Base-by-base conservation (phyloP, 257 asterid species). In the Nicotiana tomentosiformis region DNA sequence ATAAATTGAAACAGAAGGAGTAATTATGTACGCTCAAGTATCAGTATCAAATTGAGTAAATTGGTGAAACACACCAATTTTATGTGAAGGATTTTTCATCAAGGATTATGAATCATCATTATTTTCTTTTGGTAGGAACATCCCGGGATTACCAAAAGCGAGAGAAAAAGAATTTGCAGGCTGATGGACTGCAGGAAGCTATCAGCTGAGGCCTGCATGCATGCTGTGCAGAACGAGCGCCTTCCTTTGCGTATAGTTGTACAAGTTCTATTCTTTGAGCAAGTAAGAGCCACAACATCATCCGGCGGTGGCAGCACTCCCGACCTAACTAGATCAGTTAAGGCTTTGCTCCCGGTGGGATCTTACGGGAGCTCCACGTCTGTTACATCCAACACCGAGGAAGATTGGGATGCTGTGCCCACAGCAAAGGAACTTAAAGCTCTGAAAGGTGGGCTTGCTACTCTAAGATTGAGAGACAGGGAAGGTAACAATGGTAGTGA, bases 241-340 rank as follows among this genome's bases (percentile, higher is more conserved):
- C 91, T 93, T 11, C 97, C 97, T 0, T 30, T 94, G 84, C 91
- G 98, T n/a, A 89, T 93, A 5, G 91, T 94, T 18, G 94, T 94
- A 86, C 97, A 94, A 89, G 92, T 94, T 81, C 91, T 93, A 10
- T 93, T 92, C 94, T 94, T 93, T 30, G 97, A 93, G 91, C 97
- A 93, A 79, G 84, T 88, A 68, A 80, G 93, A 85, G 86, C 90
- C 51, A 84, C 89, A 17, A 69, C 88, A 17, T 78, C 92, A 58
- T 84, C 92, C 1, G 83, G 88, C 8, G 94, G 93, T 29, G 81
- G 83, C 62, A 88, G 86, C 88, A 84, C 90, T 46, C 88, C 91
- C 8, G 92, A 90, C 37, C 81, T 88, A 32, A 86, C 92, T 0
- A 89, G 90, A 32, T 83, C 93, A 2, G 37, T 88, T 20, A 85